Evolutionary conservation across 2,329 filamentous ascomycete species (phyloP).

Genomic region (Sporothrix euskadiensis): DNA sequence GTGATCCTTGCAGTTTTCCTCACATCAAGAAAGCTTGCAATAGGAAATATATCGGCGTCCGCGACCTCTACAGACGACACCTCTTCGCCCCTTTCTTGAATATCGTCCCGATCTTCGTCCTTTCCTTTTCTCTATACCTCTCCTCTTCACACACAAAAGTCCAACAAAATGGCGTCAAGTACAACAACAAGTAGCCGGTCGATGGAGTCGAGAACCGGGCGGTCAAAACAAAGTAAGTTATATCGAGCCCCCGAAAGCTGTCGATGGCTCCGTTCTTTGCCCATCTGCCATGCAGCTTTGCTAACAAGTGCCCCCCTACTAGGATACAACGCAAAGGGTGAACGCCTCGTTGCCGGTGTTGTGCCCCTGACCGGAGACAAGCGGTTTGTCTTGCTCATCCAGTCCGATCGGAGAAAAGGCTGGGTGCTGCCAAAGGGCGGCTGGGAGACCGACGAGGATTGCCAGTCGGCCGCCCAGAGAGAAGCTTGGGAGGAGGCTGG

Average conservation of each 20-base stretch:
- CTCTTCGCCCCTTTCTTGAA: not conserved
- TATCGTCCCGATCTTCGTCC: not conserved
- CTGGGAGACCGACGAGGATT: constrained; percentile 93
- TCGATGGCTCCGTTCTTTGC: constrained; percentile 10
- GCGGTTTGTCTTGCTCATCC: constrained; percentile 85
- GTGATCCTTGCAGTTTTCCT: not conserved
- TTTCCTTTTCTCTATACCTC: not conserved
- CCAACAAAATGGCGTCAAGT: constrained; percentile 30
- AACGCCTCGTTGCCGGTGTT: constrained; percentile 91
- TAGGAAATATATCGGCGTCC: not conserved
- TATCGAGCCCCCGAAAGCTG: constrained; percentile 46
- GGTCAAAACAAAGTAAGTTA: constrained; percentile 71
- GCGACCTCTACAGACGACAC: not conserved
- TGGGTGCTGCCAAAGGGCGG: constrained; percentile 98
- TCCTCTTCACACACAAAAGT: not conserved
- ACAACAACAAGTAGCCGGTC: constrained; percentile 47
- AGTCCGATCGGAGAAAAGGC: constrained; percentile 84
- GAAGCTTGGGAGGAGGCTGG: constrained; percentile 99
- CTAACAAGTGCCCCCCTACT: constrained; percentile 30
- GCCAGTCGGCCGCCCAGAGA: constrained; percentile 77
- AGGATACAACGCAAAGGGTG: constrained; percentile 92
- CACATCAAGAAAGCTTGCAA: not conserved
- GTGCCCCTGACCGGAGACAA: constrained; percentile 87
- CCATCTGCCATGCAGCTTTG: not conserved
- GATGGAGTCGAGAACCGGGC: constrained; percentile 74